phyloP scores from a whole-genome alignment of 2,329 filamentous ascomycete genomes.

The Sporothrix euskadiensis region DNA sequence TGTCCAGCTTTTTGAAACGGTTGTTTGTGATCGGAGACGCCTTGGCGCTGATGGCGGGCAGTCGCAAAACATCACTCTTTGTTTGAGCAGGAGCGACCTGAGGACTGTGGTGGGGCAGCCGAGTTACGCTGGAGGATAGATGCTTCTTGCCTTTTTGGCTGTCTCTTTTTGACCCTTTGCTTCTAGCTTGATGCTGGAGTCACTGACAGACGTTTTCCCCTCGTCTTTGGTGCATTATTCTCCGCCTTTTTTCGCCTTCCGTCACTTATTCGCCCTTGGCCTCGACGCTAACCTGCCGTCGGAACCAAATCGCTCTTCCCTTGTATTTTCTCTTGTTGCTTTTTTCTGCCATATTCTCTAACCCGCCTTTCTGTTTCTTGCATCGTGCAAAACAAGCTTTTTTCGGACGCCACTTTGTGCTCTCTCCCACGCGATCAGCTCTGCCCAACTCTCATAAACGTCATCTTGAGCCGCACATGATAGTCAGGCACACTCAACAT shows the following conservation, averaged over 20 bases:
- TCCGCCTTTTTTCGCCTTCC: neutral
- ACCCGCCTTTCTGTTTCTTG: neutral
- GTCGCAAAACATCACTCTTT: neutral
- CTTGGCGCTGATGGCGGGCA: neutral
- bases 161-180: neutral
- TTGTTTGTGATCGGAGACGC: neutral
- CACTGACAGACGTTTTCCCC: neutral
- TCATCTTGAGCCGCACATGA: neutral
- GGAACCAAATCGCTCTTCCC: conserved; percentile 20
- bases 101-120: neutral
- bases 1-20: conserved; percentile 2
- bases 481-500: neutral
- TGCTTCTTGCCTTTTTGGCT: neutral
- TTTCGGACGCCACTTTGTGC: neutral
- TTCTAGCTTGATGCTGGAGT: neutral
- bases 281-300: conserved; percentile 10
- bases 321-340: neutral
- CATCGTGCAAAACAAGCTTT: neutral
- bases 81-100: neutral
- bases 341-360: neutral
- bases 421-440: neutral
- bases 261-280: neutral
- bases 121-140: neutral
- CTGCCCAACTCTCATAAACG: neutral
- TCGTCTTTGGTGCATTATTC: conserved; percentile 1